Evolutionary conservation across 2,329 filamentous ascomycete species (phyloP).

Genomic region (Geosmithia flava): DNA sequence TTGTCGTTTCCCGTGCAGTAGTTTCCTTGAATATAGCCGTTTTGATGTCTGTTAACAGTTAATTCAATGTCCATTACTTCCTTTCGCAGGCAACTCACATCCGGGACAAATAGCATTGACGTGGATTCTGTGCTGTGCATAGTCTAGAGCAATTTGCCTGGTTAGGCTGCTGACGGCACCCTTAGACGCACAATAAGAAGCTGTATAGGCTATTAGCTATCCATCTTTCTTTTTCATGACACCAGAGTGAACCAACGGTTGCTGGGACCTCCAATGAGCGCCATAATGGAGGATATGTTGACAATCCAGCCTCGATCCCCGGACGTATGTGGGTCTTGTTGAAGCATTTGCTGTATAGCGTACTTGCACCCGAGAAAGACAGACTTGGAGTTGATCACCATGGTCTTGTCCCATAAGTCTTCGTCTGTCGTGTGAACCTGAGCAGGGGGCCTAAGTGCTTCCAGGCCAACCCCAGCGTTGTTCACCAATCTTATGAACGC

Average conservation of each 20-base stretch:
- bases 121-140: constrained; percentile 32
- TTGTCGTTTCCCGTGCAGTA: constrained; percentile 5
- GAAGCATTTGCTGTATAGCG: constrained; percentile 33
- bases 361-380: constrained; percentile 31
- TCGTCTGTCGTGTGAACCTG: constrained; percentile 33
- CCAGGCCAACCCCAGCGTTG: constrained; percentile 25
- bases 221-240: too few species aligned
- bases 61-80: neutral
- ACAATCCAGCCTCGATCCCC: constrained; percentile 36
- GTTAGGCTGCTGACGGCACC: constrained; percentile 36
- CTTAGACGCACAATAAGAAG: constrained; percentile 33
- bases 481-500: constrained; percentile 15
- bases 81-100: constrained; percentile 10
- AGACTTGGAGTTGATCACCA: constrained; percentile 22
- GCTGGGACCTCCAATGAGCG: constrained; percentile 17
- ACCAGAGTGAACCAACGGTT: constrained; percentile 10
- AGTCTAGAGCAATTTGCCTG: constrained; percentile 33
- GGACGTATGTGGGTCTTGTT: constrained; percentile 23
- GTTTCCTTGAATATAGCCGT: constrained; percentile 16
- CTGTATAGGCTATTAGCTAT: too few species aligned
- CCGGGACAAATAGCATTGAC: constrained; percentile 42
- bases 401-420: constrained; percentile 27
- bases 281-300: constrained; percentile 31
- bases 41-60: constrained; percentile 7
- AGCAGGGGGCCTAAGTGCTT: constrained; percentile 14